Base-by-base conservation (phyloP, 495 filamentous ascomycete species). In the Pyrenopolyporus hunteri region DNA sequence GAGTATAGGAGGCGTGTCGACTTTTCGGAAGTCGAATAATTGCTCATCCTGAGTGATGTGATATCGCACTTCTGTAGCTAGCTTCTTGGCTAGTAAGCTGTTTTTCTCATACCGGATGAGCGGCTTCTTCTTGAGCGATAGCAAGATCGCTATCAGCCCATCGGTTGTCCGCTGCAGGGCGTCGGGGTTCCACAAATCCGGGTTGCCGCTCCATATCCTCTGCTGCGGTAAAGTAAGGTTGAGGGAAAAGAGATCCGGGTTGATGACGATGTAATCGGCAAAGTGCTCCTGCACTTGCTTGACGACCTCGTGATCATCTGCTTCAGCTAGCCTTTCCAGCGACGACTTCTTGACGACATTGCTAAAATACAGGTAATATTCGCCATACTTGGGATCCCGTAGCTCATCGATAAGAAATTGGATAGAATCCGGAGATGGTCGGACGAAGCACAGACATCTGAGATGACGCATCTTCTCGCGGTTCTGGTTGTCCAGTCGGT, bases 401-500 rank as follows among this genome's bases (percentile, higher is more conserved):
- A 98, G 82, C 76, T 98, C 94, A 64, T 98, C 95, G 65, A 98
- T 94, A 14, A 98, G 82, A 25, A 90, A 83, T 71, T 97, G 92
- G 62, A 97, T 89, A 17, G 94, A 93, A 56, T 92, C 90, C 2
- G 93, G 83, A 8, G 93, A 93, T 11, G 94, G 94, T 22, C 95
- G 86, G 25, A 98, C 84, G 70, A 98, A 97, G 71, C 90, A 94
- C 8, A 98, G 77, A 74, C 94, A 98, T 23, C 91, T 87, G 33
- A 98, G 80, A 78, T 98, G 94, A 71, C 94, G 88, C 94, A 98
- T 98, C 81, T 95, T 96, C 77, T 98, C 95, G 37, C 94, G 85
- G 58, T 90, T 87, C 46, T 81, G 76, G 70, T 97, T 98, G 70
- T 97, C 94, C 36, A 98, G 75, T 49, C 95, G 91, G 74, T 98